A percentile compares a stretch with the other conserved stretches of the same genome.
These are phyloP conservation scores for Pythium pectinolyticum DNA, from an alignment of 352 stramenopile genomes.

Conservation along the genomic window DNA sequence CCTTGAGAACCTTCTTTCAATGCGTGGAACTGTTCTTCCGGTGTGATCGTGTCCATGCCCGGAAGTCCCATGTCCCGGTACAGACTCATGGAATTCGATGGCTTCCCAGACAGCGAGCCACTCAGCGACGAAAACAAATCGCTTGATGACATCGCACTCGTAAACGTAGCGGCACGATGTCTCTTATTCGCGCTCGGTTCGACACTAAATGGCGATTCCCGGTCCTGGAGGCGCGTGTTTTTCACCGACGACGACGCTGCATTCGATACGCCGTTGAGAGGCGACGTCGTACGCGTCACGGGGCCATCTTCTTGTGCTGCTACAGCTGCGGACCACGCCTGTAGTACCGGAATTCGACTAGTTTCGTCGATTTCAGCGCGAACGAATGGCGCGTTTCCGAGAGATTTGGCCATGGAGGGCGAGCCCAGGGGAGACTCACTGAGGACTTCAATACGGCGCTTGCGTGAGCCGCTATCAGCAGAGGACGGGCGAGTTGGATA, in stretches of 20 bases:
- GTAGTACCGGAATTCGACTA: conserved; percentile 5
- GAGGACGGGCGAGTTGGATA: background rate
- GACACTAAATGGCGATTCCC: conserved; percentile 14
- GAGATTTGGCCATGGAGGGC: background rate
- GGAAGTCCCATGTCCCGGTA: conserved; percentile 14
- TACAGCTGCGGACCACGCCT: conserved; percentile 14
- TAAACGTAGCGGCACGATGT: conserved; percentile 23
- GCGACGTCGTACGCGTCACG: conserved; percentile 21
- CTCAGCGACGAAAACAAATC: conserved; percentile 22
- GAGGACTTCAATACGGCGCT: conserved; percentile 21
- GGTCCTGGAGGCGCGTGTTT: conserved; percentile 13
- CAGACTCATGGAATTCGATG: background rate
- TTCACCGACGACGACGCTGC: conserved; percentile 9
- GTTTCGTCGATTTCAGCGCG: background rate
- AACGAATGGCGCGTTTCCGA: background rate
- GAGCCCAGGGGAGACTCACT: conserved; percentile 9
- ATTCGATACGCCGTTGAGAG: background rate
- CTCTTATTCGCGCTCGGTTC: conserved; percentile 22
- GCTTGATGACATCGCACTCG: background rate
- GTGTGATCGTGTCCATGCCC: conserved; percentile 18
- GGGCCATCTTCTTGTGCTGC: conserved; percentile 1
- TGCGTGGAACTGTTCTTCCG: conserved; percentile 40
- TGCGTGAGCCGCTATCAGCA: conserved; percentile 11
- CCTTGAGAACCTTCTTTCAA: conserved; percentile 56
- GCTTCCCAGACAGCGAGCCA: background rate